A percentile compares a stretch with the other conserved stretches of the same genome.
Conservation (phyloP, 257 asterid genomes). For the Cruciata laevipes region DNA sequence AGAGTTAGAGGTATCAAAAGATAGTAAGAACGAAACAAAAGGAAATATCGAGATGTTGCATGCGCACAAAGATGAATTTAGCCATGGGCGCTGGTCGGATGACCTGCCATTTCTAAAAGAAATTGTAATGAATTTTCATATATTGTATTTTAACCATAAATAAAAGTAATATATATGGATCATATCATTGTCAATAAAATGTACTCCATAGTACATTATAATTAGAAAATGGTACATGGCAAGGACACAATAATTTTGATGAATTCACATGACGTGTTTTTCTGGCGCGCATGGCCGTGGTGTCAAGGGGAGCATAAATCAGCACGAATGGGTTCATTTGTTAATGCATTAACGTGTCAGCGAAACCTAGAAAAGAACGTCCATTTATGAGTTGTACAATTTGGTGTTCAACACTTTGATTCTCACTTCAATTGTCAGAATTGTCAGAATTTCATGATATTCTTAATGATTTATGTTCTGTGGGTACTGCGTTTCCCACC, state of each 20-base stretch:
- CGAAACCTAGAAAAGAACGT: not conserved
- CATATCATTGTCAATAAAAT: no score
- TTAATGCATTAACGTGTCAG: not conserved
- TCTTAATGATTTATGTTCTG: not conserved
- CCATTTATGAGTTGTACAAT: conserved; percentile 27
- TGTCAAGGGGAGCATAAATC: conserved; percentile 6
- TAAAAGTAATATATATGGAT: no score
- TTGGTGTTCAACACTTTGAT: conserved; percentile 8
- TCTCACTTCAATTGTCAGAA: conserved; percentile 23
- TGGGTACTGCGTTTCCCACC: not conserved
- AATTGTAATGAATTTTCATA: no score
- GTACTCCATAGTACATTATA: no score
- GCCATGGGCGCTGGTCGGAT: no score
- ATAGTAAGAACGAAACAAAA: no score
- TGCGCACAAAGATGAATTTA: no score
- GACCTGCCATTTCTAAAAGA: no score
- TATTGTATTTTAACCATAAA: no score
- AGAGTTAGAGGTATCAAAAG: no score
- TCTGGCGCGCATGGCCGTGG: not conserved
- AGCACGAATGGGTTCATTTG: conserved; percentile 11
- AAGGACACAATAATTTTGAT: no score
- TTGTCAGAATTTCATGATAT: conserved; percentile 6
- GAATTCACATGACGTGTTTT: not conserved
- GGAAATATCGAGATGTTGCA: no score
- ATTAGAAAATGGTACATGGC: not conserved